These are phyloP conservation scores for Aspergillus novoparasiticus DNA, from an alignment of 2,329 filamentous ascomycete genomes.

Conservation along the genomic window DNA sequence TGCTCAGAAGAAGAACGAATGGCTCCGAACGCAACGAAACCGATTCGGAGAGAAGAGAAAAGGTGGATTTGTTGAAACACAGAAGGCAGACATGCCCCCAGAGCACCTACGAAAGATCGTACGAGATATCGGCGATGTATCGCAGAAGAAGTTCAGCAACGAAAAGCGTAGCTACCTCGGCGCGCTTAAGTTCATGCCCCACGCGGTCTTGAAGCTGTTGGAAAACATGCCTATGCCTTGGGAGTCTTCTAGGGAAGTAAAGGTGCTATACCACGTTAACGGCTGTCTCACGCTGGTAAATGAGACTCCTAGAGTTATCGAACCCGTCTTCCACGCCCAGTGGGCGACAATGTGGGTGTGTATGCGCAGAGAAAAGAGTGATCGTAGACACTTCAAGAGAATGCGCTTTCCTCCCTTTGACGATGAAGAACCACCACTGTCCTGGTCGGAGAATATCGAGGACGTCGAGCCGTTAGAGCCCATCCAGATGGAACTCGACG, in stretches of 20 bases:
- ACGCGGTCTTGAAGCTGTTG: constrained; percentile 92
- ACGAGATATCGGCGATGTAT: constrained; percentile 97
- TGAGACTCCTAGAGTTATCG: constrained; percentile 93
- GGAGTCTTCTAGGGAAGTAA: constrained; percentile 95
- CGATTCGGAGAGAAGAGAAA: constrained; percentile 97
- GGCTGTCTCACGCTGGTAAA: constrained; percentile 96
- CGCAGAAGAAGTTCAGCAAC: constrained; percentile 98
- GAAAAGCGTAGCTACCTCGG: constrained; percentile 98
- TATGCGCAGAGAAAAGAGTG: constrained; percentile 97
- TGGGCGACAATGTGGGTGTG: constrained; percentile 99
- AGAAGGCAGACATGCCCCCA: constrained; percentile 98
- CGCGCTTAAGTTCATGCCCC: constrained; percentile 98
- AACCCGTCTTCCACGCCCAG: constrained; percentile 95
- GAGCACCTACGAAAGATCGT: constrained; percentile 99
- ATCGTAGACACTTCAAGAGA: constrained; percentile 92
- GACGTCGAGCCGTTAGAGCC: constrained; percentile 97
- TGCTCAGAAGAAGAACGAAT: constrained; percentile 98
- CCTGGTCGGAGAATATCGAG: constrained; percentile 98
- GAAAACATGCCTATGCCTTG: constrained; percentile 99
- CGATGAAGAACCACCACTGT: constrained; percentile 95
- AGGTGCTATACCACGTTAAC: constrained; percentile 97
- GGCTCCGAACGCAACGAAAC: constrained; percentile 87
- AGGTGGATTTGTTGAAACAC: constrained; percentile 93
- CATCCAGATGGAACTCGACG: constrained; percentile 97
- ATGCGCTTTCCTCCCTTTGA: constrained; percentile 99